Evolutionary conservation across 176 grass and related monocot species (phyloP).

Genomic region (Phyllostachys edulis): DNA sequence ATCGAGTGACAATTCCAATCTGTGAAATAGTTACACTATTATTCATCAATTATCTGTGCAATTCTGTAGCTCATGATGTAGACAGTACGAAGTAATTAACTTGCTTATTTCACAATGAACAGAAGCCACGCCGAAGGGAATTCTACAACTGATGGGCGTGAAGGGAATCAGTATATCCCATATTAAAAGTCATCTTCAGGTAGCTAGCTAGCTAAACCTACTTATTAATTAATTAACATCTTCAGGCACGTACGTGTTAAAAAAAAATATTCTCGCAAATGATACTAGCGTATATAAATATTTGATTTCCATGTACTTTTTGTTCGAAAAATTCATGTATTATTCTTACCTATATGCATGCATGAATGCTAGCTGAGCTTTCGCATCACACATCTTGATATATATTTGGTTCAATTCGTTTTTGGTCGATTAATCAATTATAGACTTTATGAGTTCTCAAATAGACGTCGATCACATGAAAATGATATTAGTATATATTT

Average conservation of each 20-base stretch:
- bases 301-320: background rate
- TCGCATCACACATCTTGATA: background rate
- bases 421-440: background rate
- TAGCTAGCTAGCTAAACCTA: background rate
- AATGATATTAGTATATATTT: background rate
- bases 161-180: conserved; percentile 84
- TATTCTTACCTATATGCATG: background rate
- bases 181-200: conserved; percentile 98
- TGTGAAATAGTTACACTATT: background rate
- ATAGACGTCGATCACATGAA: background rate
- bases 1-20: background rate
- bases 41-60: background rate
- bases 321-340: background rate
- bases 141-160: conserved; percentile 73
- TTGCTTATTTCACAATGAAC: background rate
- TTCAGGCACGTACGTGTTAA: background rate
- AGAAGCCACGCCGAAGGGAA: conserved; percentile 93
- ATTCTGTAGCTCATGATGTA: background rate
- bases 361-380: background rate
- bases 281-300: background rate
- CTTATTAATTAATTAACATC: background rate
- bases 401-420: background rate
- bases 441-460: background rate
- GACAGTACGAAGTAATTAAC: background rate
- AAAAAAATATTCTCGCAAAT: background rate